Evolutionary conservation across 306 rosid species (phyloP), one percentile per base, ranked within the genome.

Genomic region (Vigna trinervia): DNA sequence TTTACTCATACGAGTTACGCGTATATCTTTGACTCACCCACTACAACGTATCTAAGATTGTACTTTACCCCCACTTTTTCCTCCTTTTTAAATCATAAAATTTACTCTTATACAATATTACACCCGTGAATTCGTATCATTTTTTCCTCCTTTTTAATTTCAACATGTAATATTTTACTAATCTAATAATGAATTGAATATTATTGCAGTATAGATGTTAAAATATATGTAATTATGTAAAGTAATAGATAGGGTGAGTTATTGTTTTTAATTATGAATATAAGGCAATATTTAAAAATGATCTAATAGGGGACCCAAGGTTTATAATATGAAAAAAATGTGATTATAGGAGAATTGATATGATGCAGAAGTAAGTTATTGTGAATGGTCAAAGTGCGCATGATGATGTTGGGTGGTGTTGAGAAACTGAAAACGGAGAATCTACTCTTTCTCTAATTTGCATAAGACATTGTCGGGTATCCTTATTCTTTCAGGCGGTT

Each of bases 21-120:
- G 76, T 30, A 30, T 54, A 64, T 45, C 39, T 84, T 81, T 83
- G 83, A 80, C 86, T 69, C 73, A 7, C 8, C 82, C 86, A 60
- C 32, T 8, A 4, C 14, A 47, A 58, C 7, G 28, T 34, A 41
- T 12, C 50, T 0, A 45, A 12, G 50, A 3, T 45, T 30, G 15
- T 43, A 67, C 76, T 57, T 75, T 26, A 81, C 57, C 68, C 68
- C 19, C 73, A 62, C 62, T 20, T 17, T 17, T 17, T 0, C 1
- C 3, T 4, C 47, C 5, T n/a, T 63, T 63, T 34, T 34, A n/a
- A 32, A 60, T 60, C n/a, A 30, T 12, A 28, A 26, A 59, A 13
- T 43, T 43, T 43, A 2, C 0, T 4, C 5, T 0, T 30, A 3
- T 30, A 32, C 6, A 61, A 23, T 23, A 17, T 17, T 17, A 23